Conservation (phyloP, 108 stramenopile genomes). For the Skeletonema potamos region DNA sequence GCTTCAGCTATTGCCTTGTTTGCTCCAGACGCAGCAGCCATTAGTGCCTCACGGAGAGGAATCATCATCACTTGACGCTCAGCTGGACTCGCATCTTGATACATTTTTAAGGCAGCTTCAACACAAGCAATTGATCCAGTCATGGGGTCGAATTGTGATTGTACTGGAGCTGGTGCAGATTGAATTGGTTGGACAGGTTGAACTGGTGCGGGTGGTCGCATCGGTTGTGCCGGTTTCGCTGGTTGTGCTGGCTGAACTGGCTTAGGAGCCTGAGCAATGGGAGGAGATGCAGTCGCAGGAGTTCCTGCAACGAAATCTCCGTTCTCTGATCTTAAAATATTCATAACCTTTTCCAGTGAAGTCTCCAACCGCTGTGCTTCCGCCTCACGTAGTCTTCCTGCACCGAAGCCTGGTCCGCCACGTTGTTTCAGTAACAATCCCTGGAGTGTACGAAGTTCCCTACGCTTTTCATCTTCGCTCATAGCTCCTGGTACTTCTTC, state of each 20-base stretch:
- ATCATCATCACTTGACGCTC: slow-evolving; percentile 53
- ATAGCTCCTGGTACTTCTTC: slow-evolving; percentile 16
- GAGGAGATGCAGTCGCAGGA: background rate
- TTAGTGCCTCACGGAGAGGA: slow-evolving; percentile 71
- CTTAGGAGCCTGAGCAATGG: slow-evolving; percentile 3
- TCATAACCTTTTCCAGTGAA: slow-evolving; percentile 44
- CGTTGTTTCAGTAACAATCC: slow-evolving; percentile 84
- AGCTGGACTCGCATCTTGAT: slow-evolving; percentile 65
- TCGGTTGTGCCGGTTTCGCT: slow-evolving; percentile 4
- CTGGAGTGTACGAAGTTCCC: slow-evolving; percentile 68
- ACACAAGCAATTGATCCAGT: slow-evolving; percentile 69
- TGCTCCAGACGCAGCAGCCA: slow-evolving; percentile 61
- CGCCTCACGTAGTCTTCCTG: slow-evolving; percentile 61
- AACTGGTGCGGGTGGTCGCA: background rate
- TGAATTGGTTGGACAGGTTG: slow-evolving; percentile 7
- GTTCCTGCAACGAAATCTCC: slow-evolving; percentile 2
- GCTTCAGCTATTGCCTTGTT: slow-evolving; percentile 49
- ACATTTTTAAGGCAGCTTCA: slow-evolving; percentile 75
- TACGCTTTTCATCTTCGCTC: slow-evolving; percentile 50
- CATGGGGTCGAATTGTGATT: slow-evolving; percentile 29
- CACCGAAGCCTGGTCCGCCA: slow-evolving; percentile 85
- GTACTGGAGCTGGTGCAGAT: slow-evolving; percentile 19
- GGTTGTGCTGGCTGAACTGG: background rate
- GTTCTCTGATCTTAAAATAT: slow-evolving; percentile 50
- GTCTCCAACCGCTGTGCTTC: slow-evolving; percentile 61